phyloP scores from a whole-genome alignment of 2,329 filamentous ascomycete genomes.

The Capronia coronata region DNA sequence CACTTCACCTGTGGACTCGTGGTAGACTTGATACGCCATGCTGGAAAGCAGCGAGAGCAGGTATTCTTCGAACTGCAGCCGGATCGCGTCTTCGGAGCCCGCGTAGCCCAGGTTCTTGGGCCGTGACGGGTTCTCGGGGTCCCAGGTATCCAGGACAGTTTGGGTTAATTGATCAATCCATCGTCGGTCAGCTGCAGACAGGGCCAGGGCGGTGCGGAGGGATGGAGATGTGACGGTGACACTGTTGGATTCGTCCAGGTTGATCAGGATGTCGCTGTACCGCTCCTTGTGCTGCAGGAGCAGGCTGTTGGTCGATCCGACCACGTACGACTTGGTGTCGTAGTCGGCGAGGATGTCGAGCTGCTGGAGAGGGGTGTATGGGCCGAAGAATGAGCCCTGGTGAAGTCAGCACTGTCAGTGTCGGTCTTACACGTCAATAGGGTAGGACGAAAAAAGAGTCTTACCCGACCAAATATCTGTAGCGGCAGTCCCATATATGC shows the following conservation, averaged over 20 bases:
- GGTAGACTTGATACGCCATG: slow-evolving; percentile 67
- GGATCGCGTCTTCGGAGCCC: slow-evolving; percentile 94
- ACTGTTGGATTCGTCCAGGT: slow-evolving; percentile 66
- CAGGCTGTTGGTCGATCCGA: slow-evolving; percentile 92
- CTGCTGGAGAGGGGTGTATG: slow-evolving; percentile 93
- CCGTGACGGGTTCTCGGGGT: slow-evolving; percentile 76
- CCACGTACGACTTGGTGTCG: slow-evolving; percentile 93
- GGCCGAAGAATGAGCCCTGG: slow-evolving; percentile 89
- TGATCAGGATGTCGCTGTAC: slow-evolving; percentile 93
- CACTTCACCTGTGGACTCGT: slow-evolving; percentile 10
- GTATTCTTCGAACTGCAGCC: slow-evolving; percentile 95
- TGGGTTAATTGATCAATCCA: slow-evolving; percentile 97
- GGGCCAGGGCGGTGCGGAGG: slow-evolving; percentile 64
- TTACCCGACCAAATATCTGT: slow-evolving; percentile 86
- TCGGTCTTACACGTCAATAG: background rate
- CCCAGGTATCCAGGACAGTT: slow-evolving; percentile 93
- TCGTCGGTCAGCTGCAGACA: slow-evolving; percentile 80
- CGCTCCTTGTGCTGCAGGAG: slow-evolving; percentile 89
- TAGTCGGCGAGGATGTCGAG: slow-evolving; percentile 88
- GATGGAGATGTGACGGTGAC: slow-evolving; percentile 78
- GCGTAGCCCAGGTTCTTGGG: slow-evolving; percentile 95
- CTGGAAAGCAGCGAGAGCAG: slow-evolving; percentile 79
- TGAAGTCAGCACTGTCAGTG: background rate
- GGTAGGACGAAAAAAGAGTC: background rate
- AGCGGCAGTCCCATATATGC: slow-evolving; percentile 91